Evolutionary conservation across 208 protist species (phyloP).

Genomic region (Crithidia bombi): DNA sequence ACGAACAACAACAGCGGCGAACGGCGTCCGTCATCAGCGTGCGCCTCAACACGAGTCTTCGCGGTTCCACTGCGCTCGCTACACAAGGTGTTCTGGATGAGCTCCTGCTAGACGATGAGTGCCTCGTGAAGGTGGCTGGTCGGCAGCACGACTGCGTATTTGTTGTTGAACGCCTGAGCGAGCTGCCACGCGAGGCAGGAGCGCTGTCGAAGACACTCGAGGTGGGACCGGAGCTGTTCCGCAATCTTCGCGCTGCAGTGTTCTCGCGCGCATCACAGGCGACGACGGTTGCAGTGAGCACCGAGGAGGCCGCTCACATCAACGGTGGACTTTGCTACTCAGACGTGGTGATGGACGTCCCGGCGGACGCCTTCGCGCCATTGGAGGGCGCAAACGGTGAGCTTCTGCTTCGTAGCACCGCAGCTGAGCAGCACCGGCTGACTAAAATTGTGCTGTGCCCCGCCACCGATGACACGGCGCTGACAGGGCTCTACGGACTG

Average conservation of each 20-base stretch:
- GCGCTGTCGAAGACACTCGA: conserved; percentile 13
- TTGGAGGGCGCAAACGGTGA: conserved; percentile 37
- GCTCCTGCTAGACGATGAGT: conserved; percentile 40
- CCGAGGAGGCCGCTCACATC: neutral
- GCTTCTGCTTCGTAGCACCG: conserved; percentile 1
- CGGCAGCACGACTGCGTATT: conserved; percentile 44
- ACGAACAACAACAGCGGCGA: neutral
- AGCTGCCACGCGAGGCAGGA: neutral
- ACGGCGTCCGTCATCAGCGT: conserved; percentile 32
- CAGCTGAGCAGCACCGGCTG: conserved; percentile 1
- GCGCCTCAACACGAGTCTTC: conserved; percentile 43
- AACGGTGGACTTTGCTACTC: conserved; percentile 12
- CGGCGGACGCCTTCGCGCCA: conserved; percentile 29
- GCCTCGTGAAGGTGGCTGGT: conserved; percentile 41
- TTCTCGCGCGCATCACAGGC: conserved; percentile 19
- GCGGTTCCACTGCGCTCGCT: conserved; percentile 34
- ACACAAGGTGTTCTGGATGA: conserved; percentile 21
- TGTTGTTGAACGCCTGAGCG: conserved; percentile 20
- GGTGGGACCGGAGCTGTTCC: conserved; percentile 55
- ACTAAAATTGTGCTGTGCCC: conserved; percentile 43
- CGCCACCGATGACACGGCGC: conserved; percentile 52
- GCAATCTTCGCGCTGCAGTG: conserved; percentile 63
- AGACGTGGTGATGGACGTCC: conserved; percentile 26
- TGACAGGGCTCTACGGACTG: conserved; percentile 62
- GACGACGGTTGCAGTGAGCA: neutral